phyloP scores from a whole-genome alignment of 768 basidiomycete genomes.

The Mycena alexandri region DNA sequence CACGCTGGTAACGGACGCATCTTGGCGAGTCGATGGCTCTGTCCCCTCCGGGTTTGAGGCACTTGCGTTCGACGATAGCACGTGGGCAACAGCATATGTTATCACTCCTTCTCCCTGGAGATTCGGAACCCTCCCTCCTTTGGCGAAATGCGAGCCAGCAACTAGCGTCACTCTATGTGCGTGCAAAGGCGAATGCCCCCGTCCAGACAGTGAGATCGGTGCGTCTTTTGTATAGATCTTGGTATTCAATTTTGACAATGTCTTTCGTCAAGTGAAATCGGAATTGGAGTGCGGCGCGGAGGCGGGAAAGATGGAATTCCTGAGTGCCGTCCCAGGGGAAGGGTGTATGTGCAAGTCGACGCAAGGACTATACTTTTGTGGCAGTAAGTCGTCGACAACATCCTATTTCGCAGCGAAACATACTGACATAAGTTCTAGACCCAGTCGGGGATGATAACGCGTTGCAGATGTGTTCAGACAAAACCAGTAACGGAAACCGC shows the following conservation, averaged over 20 bases:
- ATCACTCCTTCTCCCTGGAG: too few relatives aligned
- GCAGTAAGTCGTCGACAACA: neutral
- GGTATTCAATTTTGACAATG: neutral
- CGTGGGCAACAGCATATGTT: neutral
- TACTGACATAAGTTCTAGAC: neutral
- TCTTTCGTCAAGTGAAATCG: slow-evolving; percentile 1
- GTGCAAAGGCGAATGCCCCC: too few relatives aligned
- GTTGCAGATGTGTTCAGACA: slow-evolving; percentile 5
- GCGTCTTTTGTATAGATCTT: neutral
- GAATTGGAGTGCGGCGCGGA: slow-evolving; percentile 9
- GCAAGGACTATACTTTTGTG: neutral
- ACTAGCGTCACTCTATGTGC: too few relatives aligned
- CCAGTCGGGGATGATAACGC: neutral
- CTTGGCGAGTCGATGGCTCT: neutral
- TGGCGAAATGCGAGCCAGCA: neutral
- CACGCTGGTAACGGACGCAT: neutral
- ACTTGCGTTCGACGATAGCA: slow-evolving; percentile 1
- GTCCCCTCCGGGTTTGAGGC: neutral
- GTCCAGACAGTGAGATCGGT: neutral
- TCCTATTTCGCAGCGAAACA: too few relatives aligned
- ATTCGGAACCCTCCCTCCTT: neutral
- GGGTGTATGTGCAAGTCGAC: slow-evolving; percentile 5
- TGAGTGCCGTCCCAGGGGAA: slow-evolving; percentile 10
- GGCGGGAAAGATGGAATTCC: neutral
- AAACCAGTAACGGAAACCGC: neutral